phyloP scores from a whole-genome alignment of 2,329 filamentous ascomycete genomes.

The Cryphonectria radicalis region DNA sequence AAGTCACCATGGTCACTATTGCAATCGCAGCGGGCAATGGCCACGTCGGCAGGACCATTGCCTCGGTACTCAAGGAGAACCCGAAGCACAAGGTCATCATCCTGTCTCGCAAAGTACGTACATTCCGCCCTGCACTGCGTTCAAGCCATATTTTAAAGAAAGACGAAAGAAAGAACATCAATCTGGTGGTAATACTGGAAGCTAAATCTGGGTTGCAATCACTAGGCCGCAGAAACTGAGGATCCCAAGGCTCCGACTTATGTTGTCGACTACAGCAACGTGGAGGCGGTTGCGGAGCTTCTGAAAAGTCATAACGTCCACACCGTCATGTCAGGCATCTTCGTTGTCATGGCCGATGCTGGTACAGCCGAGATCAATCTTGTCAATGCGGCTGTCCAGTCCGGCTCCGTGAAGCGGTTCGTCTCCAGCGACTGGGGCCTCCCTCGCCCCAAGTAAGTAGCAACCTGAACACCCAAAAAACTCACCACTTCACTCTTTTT shows the following conservation, averaged over 20 bases:
- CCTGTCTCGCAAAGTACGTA: background rate
- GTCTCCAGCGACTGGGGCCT: background rate
- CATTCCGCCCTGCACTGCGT: background rate
- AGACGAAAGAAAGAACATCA: too few relatives aligned
- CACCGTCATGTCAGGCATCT: background rate
- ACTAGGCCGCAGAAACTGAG: background rate
- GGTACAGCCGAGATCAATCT: background rate
- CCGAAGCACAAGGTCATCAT: background rate
- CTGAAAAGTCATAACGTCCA: background rate
- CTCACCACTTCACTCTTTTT: background rate
- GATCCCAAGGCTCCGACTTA: background rate
- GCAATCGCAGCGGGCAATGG: constrained; percentile 3
- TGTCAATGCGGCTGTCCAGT: constrained; percentile 3
- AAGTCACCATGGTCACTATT: background rate
- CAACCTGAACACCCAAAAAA: background rate
- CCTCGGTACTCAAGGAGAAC: background rate
- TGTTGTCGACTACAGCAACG: background rate
- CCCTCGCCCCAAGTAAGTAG: background rate
- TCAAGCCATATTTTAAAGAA: background rate
- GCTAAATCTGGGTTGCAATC: background rate
- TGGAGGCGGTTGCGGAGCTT: background rate
- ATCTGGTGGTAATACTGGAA: background rate
- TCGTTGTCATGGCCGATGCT: background rate
- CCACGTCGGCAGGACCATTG: background rate
- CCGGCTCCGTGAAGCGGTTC: background rate